Conservation (phyloP, 2,329 filamentous ascomycete genomes). For the Atkinsonella texensis region DNA sequence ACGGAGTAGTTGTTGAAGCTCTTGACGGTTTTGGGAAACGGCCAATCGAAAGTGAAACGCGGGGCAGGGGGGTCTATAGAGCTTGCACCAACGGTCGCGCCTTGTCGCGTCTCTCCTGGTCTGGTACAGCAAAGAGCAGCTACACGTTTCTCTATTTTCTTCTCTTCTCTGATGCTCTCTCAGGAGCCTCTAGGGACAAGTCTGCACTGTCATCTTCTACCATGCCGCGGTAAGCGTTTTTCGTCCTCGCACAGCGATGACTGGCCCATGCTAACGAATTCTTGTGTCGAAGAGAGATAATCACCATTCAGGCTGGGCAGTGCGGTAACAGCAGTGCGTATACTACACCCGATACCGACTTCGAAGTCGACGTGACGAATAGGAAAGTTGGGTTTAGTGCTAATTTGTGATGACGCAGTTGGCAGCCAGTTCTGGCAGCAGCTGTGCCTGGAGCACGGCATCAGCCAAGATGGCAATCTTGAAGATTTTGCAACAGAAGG, state of each 20-base stretch:
- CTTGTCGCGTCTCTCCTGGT: constrained; percentile 5
- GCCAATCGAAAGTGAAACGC: constrained; percentile 2
- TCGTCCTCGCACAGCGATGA: constrained; percentile 3
- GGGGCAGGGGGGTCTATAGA: constrained; percentile 8
- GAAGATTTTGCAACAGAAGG: constrained; percentile 97
- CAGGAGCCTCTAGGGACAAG: neutral
- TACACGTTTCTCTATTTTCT: neutral
- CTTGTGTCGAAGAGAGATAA: constrained; percentile 66
- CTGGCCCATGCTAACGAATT: neutral
- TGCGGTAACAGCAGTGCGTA: constrained; percentile 96
- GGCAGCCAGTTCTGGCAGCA: constrained; percentile 99
- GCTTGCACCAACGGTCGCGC: neutral
- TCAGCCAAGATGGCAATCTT: constrained; percentile 92
- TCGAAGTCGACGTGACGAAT: neutral
- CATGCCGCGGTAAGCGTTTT: constrained; percentile 16
- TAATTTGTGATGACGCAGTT: constrained; percentile 39
- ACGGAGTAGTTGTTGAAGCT: no score
- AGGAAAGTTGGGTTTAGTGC: neutral
- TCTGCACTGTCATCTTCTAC: constrained; percentile 4
- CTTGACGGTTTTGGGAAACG: no score
- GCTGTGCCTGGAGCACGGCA: constrained; percentile 94
- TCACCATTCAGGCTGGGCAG: constrained; percentile 97
- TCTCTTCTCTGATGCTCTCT: neutral
- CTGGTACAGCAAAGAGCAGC: constrained; percentile 1
- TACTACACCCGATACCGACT: neutral